Conservation (phyloP, 2,329 filamentous ascomycete species). For the Sporothrix euskadiensis region DNA sequence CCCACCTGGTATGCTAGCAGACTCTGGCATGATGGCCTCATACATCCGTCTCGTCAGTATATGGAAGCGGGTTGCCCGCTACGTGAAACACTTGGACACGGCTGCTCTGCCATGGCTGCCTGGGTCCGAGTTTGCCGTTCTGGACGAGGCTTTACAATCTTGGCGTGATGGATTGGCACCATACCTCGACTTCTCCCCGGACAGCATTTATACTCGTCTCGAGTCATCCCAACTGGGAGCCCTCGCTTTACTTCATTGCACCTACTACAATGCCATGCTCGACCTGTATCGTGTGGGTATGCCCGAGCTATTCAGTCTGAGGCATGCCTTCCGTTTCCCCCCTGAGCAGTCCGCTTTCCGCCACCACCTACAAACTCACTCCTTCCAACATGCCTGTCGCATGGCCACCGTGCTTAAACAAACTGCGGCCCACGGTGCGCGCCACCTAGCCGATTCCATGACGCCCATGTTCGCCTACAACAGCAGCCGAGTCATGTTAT, state of each 20-base stretch:
- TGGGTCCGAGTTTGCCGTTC: slow-evolving; percentile 46
- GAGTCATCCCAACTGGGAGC: slow-evolving; percentile 51
- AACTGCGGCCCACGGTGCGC: slow-evolving; percentile 44
- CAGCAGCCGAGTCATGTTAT: slow-evolving; percentile 50
- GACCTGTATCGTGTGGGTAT: slow-evolving; percentile 51
- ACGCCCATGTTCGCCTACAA: slow-evolving; percentile 51
- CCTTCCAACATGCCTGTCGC: slow-evolving; percentile 44
- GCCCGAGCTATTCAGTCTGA: slow-evolving; percentile 48
- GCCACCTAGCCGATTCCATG: slow-evolving; percentile 47
- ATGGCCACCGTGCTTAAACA: slow-evolving; percentile 45
- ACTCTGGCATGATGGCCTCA: slow-evolving; percentile 45
- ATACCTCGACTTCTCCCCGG: slow-evolving; percentile 47
- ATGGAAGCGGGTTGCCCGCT: slow-evolving; percentile 46
- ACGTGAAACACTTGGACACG: slow-evolving; percentile 46
- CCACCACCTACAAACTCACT: slow-evolving; percentile 42
- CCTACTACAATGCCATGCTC: slow-evolving; percentile 49
- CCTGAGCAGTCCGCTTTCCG: slow-evolving; percentile 44
- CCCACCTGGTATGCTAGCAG: too few species aligned
- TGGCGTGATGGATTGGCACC: slow-evolving; percentile 48
- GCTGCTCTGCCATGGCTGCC: slow-evolving; percentile 46
- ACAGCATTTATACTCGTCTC: slow-evolving; percentile 49
- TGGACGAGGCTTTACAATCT: slow-evolving; percentile 44
- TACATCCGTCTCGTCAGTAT: slow-evolving; percentile 46
- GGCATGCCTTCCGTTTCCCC: slow-evolving; percentile 45
- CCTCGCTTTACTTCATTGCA: slow-evolving; percentile 49